A percentile compares a stretch with the other conserved stretches of the same genome.
Conservation (phyloP, 768 basidiomycete species). For the Lentinus brumalis region DNA sequence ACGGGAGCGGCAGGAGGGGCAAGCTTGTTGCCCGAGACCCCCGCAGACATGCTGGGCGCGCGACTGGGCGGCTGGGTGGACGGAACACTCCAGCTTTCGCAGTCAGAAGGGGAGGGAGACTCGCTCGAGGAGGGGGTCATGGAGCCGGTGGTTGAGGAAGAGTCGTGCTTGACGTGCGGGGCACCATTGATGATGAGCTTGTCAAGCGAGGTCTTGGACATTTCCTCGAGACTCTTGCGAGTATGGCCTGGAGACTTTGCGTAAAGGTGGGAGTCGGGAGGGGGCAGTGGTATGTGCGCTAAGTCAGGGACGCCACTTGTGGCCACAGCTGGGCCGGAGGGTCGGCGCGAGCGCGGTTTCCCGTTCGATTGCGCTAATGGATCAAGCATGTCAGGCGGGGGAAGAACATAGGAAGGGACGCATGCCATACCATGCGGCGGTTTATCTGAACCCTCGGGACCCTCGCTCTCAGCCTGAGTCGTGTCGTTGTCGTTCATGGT, state of each 20-base stretch:
- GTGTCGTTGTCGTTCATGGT: conserved; percentile 48
- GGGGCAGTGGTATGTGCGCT: conserved; percentile 49
- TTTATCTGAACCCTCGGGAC: conserved; percentile 61
- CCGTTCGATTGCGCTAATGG: conserved; percentile 23
- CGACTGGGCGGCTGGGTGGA: conserved; percentile 63
- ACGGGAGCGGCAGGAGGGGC: conserved; percentile 23
- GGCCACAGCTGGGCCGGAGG: conserved; percentile 18
- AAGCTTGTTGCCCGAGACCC: conserved; percentile 40
- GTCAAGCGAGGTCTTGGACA: conserved; percentile 17
- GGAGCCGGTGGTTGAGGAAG: conserved; percentile 41
- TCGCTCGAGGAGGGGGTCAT: conserved; percentile 42
- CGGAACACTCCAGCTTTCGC: conserved; percentile 61
- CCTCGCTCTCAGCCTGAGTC: conserved; percentile 55
- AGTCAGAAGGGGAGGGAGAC: conserved; percentile 57
- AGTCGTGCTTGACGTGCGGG: conserved; percentile 27
- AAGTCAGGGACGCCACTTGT: conserved; percentile 21
- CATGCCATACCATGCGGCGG: conserved; percentile 41
- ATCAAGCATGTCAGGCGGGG: conserved; percentile 4
- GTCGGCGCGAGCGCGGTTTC: conserved; percentile 17
- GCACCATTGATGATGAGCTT: conserved; percentile 20
- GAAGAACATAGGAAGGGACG: conserved; percentile 2
- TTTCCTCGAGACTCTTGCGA: conserved; percentile 44
- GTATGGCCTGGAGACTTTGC: conserved; percentile 55
- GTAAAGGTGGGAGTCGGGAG: conserved; percentile 48
- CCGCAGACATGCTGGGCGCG: conserved; percentile 49